Evolutionary conservation across 2,329 filamentous ascomycete species (phyloP), one percentile per base, ranked within the genome.

Genomic region (Talaromyces pinophilus): DNA sequence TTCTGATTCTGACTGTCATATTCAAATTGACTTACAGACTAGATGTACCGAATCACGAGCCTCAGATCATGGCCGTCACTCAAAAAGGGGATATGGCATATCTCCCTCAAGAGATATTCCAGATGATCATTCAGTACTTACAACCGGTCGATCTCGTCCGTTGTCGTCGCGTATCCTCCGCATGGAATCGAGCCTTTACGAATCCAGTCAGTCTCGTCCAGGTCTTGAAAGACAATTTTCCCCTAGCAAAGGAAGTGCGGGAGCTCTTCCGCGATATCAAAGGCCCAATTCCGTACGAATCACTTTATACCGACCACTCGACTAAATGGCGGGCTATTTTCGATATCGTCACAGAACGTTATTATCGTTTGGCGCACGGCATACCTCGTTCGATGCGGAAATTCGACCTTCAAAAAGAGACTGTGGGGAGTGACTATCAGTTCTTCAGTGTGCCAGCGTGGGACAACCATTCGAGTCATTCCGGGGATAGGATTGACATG

Each of bases 21-120:
- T 19, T 17, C 40, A 11, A 13, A 25, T 46, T 8, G 42, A 46
- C 28, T 48, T 33, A 11, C 62, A 59, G 46, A 42, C 62, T 63
- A 48, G 44, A 57, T 64, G 62, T 64, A 11, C 62, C 62, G 28
- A 59, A 55, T 64, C 28, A 59, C 54, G 50, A 48, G 42, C 62
- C 48, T 25, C 40, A 33, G 62, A 59, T 50, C 35, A 67, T 67
- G 65, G 65, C 61, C 19, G 40, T 59, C 19, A 35, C 65, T 28
- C 57, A 67, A 62, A 54, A 63, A 62, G 64, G 64, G 65, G 72
- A 72, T 62, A 63, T 78, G 50, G 69, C 71, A 8, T 71, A 71
- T 61, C 78, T 89, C 46, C 86, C 87, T n/a, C 81, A 82, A 70
- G 85, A 87, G 62, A 73, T 89, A 57, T 88, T 89, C 70, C 78